These are phyloP conservation scores for Gossypium schwendimanii DNA, from an alignment of 441 rosid species.

Conservation along the genomic window DNA sequence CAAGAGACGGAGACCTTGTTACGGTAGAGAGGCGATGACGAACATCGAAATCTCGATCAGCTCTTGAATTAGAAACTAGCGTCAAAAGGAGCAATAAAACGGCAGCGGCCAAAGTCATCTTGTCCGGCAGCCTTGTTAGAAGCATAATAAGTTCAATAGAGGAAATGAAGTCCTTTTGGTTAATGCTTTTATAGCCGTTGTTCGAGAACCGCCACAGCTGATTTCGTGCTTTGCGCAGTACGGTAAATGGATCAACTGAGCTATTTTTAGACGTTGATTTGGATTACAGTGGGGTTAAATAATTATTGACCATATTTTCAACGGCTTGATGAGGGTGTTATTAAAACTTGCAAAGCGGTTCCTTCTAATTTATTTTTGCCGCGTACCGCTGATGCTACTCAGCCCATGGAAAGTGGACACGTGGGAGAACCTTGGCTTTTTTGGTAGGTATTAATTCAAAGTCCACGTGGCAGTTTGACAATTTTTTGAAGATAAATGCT, in stretches of 20 bases:
- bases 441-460: neutral
- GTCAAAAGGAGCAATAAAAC: slow-evolving; percentile 22
- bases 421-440: neutral
- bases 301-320: neutral
- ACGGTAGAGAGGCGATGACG: slow-evolving; percentile 75
- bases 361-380: neutral
- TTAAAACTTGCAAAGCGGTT: neutral
- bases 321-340: neutral
- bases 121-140: neutral
- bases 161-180: neutral
- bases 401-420: neutral
- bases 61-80: slow-evolving; percentile 24
- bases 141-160: neutral
- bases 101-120: slow-evolving; percentile 21
- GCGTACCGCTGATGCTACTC: neutral
- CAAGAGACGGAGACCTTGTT: slow-evolving; percentile 42
- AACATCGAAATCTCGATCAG: slow-evolving; percentile 56
- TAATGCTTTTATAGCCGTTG: neutral
- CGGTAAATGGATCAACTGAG: neutral
- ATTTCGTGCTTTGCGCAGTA: neutral
- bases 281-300: neutral
- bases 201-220: too few species aligned
- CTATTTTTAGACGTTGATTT: neutral
- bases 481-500: too few species aligned
- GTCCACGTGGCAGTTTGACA: too few species aligned